phyloP scores from a whole-genome alignment of 1,284 basidiomycete species.

The Cryptococcus sp. region DNA sequence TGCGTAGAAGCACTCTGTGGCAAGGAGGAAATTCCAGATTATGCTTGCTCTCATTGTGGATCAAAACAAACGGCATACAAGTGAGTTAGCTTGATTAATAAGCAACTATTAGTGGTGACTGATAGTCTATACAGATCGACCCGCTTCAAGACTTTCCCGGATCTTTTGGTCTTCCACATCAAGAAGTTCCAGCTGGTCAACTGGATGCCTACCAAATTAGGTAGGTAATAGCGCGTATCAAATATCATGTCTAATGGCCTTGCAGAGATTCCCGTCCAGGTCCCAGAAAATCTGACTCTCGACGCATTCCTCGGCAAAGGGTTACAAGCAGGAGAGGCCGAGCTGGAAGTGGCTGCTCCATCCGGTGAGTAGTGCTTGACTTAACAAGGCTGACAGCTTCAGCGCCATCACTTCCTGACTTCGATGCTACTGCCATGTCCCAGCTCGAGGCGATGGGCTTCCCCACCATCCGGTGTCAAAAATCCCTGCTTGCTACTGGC shows the following conservation, averaged over 20 bases:
- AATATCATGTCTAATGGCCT: background rate
- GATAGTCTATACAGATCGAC: conserved; percentile 58
- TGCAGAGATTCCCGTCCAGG: conserved; percentile 79
- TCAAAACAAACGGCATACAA: conserved; percentile 67
- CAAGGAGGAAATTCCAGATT: conserved; percentile 68
- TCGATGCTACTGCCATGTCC: conserved; percentile 70
- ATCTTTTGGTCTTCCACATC: conserved; percentile 84
- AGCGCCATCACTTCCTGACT: conserved; percentile 59
- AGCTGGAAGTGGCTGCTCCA: conserved; percentile 64
- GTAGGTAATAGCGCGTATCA: conserved; percentile 54
- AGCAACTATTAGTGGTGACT: background rate
- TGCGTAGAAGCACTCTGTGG: conserved; percentile 71
- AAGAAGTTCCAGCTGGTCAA: conserved; percentile 95
- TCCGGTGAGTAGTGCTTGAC: conserved; percentile 7
- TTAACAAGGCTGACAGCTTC: conserved; percentile 11
- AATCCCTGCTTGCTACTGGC: conserved; percentile 85
- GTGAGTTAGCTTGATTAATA: conserved; percentile 49
- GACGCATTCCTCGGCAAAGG: conserved; percentile 73
- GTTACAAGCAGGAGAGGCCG: conserved; percentile 70
- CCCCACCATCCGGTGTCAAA: conserved; percentile 75
- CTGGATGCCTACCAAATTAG: conserved; percentile 95
- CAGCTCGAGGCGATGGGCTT: conserved; percentile 88
- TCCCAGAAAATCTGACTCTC: conserved; percentile 67
- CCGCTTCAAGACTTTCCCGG: conserved; percentile 83
- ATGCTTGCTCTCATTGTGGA: conserved; percentile 64